Evolutionary conservation across 2,329 filamentous ascomycete genomes (phyloP).

Genomic region (Pseudocercospora musae): DNA sequence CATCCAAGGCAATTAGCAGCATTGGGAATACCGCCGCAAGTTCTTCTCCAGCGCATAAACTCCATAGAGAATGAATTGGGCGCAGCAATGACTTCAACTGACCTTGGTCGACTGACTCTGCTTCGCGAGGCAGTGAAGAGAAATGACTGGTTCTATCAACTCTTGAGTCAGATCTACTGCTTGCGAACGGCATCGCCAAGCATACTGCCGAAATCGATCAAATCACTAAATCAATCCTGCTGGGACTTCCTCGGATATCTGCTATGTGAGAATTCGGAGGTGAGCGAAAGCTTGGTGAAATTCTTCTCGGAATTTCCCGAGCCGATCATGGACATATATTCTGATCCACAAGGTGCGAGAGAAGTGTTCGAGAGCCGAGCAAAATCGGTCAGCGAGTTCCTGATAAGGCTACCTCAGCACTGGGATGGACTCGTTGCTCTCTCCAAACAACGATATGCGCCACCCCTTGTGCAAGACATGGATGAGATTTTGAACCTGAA

Average conservation of each 20-base stretch:
- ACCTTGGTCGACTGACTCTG: constrained; percentile 48
- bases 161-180: constrained; percentile 64
- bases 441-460: constrained; percentile 42
- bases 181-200: constrained; percentile 47
- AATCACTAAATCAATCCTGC: constrained; percentile 32
- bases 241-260: constrained; percentile 42
- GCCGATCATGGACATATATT: constrained; percentile 39
- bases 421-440: constrained; percentile 18
- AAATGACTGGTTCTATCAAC: constrained; percentile 62
- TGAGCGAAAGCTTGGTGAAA: constrained; percentile 41
- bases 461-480: constrained; percentile 58
- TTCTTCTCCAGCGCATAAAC: constrained; percentile 9
- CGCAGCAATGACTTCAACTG: constrained; percentile 4
- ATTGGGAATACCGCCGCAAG: constrained; percentile 11
- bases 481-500: constrained; percentile 45
- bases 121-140: constrained; percentile 55
- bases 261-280: constrained; percentile 45
- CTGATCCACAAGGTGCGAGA: constrained; percentile 39
- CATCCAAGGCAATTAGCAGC: not conserved
- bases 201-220: constrained; percentile 39
- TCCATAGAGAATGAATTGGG: constrained; percentile 2
- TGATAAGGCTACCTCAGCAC: constrained; percentile 25
- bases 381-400: constrained; percentile 21
- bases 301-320: constrained; percentile 54
- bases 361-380: constrained; percentile 35